These are phyloP conservation scores for Neltuma alba DNA, from an alignment of 306 rosid genomes.

Conservation along the genomic window DNA sequence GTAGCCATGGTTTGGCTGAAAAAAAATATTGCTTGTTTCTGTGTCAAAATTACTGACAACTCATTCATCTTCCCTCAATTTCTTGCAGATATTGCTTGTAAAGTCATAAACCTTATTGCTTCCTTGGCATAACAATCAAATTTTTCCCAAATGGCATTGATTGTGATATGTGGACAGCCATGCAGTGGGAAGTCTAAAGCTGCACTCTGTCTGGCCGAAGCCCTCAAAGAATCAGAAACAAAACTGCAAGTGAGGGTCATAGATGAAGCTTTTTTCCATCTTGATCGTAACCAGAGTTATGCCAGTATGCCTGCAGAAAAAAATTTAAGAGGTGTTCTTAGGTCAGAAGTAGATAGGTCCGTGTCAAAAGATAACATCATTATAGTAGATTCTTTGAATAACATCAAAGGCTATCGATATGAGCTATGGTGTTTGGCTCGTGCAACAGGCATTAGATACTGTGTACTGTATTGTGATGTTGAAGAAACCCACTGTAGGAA, in stretches of 20 bases:
- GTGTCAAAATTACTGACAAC: not conserved
- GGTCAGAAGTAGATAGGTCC: slow-evolving; percentile 91
- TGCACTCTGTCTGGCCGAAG: slow-evolving; percentile 62
- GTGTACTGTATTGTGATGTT: slow-evolving; percentile 79
- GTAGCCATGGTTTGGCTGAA: not conserved
- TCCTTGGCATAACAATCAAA: not conserved
- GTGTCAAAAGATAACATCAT: slow-evolving; percentile 69
- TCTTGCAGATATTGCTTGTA: slow-evolving; percentile 33
- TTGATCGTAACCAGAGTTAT: slow-evolving; percentile 78
- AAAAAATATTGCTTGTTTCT: not conserved
- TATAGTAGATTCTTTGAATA: slow-evolving; percentile 84
- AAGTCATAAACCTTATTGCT: slow-evolving; percentile 9
- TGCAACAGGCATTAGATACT: slow-evolving; percentile 80
- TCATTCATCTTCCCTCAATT: not conserved
- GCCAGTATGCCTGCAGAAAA: slow-evolving; percentile 91
- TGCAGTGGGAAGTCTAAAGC: slow-evolving; percentile 81
- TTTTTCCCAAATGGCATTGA: slow-evolving; percentile 70
- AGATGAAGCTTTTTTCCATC: slow-evolving; percentile 78
- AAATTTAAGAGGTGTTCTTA: slow-evolving; percentile 84
- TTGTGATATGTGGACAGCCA: slow-evolving; percentile 94
- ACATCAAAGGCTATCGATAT: slow-evolving; percentile 86
- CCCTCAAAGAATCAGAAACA: slow-evolving; percentile 65
- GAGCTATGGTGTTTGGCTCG: slow-evolving; percentile 99
- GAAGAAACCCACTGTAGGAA: slow-evolving; percentile 67
- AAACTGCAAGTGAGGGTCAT: slow-evolving; percentile 62